Evolutionary conservation across 345 rosid genomes (phyloP).

Genomic region (Pistacia atlantica): DNA sequence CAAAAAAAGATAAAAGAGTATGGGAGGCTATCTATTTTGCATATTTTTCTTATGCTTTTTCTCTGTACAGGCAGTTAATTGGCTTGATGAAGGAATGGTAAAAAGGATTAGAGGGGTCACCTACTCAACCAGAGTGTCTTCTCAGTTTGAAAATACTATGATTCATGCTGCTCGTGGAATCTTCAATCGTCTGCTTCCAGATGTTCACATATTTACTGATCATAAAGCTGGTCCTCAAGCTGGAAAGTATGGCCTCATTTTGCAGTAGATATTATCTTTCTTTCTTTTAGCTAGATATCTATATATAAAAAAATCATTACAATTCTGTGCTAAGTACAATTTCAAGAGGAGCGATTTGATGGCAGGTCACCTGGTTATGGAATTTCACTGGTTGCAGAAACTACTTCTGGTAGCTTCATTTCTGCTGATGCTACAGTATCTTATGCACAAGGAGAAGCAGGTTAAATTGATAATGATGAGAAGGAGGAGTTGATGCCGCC

Average conservation of each 20-base stretch:
- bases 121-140: constrained; percentile 73
- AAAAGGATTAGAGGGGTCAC: constrained; percentile 86
- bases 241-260: constrained; percentile 71
- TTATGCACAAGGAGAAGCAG: constrained; percentile 44
- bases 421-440: constrained; percentile 79
- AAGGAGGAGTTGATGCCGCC: constrained; percentile 57
- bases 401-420: constrained; percentile 81
- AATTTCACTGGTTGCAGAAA: constrained; percentile 87
- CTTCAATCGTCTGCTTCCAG: constrained; percentile 81
- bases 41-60: constrained; percentile 19
- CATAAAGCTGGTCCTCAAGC: constrained; percentile 73
- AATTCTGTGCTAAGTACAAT: background rate
- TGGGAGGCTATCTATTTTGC: background rate
- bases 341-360: constrained; percentile 16
- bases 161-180: constrained; percentile 88
- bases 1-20: background rate
- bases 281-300: background rate
- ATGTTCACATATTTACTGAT: constrained; percentile 78
- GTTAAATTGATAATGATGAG: constrained; percentile 56
- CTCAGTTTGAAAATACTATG: constrained; percentile 77
- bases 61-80: constrained; percentile 59
- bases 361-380: constrained; percentile 95
- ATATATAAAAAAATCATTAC: background rate
- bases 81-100: constrained; percentile 93
- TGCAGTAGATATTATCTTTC: background rate